Evolutionary conservation across 257 asterid species (phyloP).

Genomic region (Salvia splendens): DNA sequence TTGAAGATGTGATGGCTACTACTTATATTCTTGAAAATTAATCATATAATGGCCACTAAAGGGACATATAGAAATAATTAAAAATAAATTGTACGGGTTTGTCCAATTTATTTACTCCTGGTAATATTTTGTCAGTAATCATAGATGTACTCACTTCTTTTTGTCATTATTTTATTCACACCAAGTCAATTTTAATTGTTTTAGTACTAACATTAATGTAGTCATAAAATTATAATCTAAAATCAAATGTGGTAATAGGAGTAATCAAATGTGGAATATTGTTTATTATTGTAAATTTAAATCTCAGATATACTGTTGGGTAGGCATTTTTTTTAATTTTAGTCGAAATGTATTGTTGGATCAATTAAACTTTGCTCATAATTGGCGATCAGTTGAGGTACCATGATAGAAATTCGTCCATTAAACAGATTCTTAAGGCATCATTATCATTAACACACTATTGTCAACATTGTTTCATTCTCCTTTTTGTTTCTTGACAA

Average conservation of each 20-base stretch:
- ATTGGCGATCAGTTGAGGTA: too few species aligned
- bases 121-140: slow-evolving; percentile 39
- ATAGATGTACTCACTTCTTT: slow-evolving; percentile 34
- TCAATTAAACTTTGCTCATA: too few species aligned
- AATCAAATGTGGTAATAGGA: too few species aligned
- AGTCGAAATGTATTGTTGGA: too few species aligned
- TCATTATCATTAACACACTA: slow-evolving; percentile 36
- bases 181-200: slow-evolving; percentile 2
- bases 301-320: too few species aligned
- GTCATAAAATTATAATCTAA: too few species aligned
- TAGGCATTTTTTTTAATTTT: too few species aligned
- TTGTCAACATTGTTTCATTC: slow-evolving; percentile 13
- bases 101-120: slow-evolving; percentile 29
- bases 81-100: slow-evolving; percentile 33
- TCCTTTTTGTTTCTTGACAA: background rate
- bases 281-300: too few species aligned
- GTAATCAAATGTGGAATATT: too few species aligned
- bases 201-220: slow-evolving; percentile 21
- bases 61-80: slow-evolving; percentile 32
- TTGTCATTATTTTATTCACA: slow-evolving; percentile 31
- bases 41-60: slow-evolving; percentile 40
- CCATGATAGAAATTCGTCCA: too few species aligned
- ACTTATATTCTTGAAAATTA: slow-evolving; percentile 33
- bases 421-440: slow-evolving; percentile 23
- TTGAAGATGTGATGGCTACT: slow-evolving; percentile 42